Evolutionary conservation across 495 filamentous ascomycete genomes (phyloP), one percentile per base, ranked within the genome.

Genomic region (Aspergillus incahuasiensis): DNA sequence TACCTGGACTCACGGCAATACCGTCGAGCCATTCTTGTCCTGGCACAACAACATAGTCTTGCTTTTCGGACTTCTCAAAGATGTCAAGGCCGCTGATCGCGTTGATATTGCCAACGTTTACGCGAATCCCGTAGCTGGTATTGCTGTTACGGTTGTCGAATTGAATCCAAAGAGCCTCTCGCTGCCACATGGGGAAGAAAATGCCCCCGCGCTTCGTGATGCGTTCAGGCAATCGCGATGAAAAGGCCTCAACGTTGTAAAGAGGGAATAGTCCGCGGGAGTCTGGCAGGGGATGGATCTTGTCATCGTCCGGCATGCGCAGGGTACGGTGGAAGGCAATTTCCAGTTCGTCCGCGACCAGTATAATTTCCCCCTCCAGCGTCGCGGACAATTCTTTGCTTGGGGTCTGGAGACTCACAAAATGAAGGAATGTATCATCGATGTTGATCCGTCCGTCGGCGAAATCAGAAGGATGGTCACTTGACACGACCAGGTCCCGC

Each of bases 121-220:
- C 28, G 4, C 47, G 47, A n/a, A 50, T 34, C 3, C 30, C 47
- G n/a, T 35, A 50, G 9, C 5, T 3, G 0, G 6, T 38, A 8
- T 50, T n/a, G 9, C 35, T 20, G 9, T 20, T 16, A n/a, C 47
- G 20, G 30, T 34, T 20, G 6, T 39, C 5, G n/a, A 50, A 50
- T 3, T 38, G 6, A 21, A 50, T 50, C 47, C 47, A 50, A n/a
- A 50, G 32, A 35, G 47, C 47, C 32, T 50, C 47, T 18, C 32
- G 32, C 28, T 50, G 47, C 32, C 35, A 50, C 47, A 50, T 50
- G 6, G 47, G 47, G 16, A 50, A 38, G 21, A 50, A 50, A 3
- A 50, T 5, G 7, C 47, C 47, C 5, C 47, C 47, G 11, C 35
- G 32, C 12, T 30, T 19, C 9, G 35, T 34, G n/a, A 50, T 34